phyloP scores from a whole-genome alignment of 2,329 filamentous ascomycete species.

The Aspergillus nomiae region DNA sequence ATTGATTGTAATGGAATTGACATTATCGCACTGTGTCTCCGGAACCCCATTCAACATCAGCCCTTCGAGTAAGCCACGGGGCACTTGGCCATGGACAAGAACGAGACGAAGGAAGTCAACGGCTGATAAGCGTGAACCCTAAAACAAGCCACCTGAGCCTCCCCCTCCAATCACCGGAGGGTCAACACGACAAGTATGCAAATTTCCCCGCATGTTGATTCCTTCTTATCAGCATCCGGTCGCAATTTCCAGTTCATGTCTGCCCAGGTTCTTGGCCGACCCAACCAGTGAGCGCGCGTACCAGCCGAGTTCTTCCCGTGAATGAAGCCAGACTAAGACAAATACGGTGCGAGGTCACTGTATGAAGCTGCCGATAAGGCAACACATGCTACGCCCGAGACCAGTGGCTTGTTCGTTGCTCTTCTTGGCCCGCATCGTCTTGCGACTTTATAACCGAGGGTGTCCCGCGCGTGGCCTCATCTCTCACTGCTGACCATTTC shows the following conservation, averaged over 20 bases:
- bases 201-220: background rate
- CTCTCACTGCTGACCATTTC: background rate
- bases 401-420: background rate
- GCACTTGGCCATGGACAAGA: background rate
- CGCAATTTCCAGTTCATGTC: background rate
- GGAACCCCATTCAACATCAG: no score
- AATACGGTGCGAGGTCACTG: background rate
- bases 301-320: background rate
- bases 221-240: background rate
- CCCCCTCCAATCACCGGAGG: background rate
- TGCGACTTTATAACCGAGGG: background rate
- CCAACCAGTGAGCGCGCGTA: background rate
- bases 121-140: conserved; percentile 3
- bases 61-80: background rate
- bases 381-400: background rate
- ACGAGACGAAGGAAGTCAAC: background rate
- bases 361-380: background rate
- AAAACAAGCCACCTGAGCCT: background rate
- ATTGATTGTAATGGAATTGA: background rate
- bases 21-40: background rate
- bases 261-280: background rate
- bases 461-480: background rate
- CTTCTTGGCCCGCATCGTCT: background rate
- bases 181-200: background rate
- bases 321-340: background rate